phyloP scores from a whole-genome alignment of 2,329 filamentous ascomycete species.

The Cladosporium sphaerospermum region DNA sequence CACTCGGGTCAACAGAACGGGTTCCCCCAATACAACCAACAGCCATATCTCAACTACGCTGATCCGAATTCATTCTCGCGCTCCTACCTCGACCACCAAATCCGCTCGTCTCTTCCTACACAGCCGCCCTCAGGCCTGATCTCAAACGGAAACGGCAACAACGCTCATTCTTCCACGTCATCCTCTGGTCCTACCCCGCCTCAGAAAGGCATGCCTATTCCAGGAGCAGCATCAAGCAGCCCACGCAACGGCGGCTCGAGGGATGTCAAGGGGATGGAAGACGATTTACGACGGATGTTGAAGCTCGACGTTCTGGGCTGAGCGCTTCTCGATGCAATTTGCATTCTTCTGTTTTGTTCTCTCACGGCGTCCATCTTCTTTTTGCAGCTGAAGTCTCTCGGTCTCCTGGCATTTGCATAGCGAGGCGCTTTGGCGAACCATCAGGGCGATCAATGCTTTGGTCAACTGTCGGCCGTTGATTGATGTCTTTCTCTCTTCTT shows the following conservation, averaged over 20 bases:
- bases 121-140: slow-evolving; percentile 12
- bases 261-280: slow-evolving; percentile 34
- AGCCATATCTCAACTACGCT: slow-evolving; percentile 12
- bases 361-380: neutral
- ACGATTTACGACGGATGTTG: slow-evolving; percentile 36
- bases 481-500: neutral
- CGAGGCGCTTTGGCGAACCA: slow-evolving; percentile 1
- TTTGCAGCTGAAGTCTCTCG: neutral
- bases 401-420: slow-evolving; percentile 2
- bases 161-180: neutral
- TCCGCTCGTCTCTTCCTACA: slow-evolving; percentile 16
- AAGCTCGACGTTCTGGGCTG: slow-evolving; percentile 19
- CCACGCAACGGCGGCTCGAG: slow-evolving; percentile 11
- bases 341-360: neutral
- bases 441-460: too few relatives aligned
- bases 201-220: slow-evolving; percentile 9
- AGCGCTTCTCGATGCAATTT: neutral
- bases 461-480: too few relatives aligned
- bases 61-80: slow-evolving; percentile 26
- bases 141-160: slow-evolving; percentile 6
- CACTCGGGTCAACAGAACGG: slow-evolving; percentile 13
- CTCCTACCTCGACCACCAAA: slow-evolving; percentile 29
- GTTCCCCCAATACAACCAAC: slow-evolving; percentile 12
- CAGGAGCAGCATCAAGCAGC: neutral
- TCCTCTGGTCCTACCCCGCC: neutral